phyloP scores from a whole-genome alignment of 306 rosid genomes.

The Sophora flavescens region DNA sequence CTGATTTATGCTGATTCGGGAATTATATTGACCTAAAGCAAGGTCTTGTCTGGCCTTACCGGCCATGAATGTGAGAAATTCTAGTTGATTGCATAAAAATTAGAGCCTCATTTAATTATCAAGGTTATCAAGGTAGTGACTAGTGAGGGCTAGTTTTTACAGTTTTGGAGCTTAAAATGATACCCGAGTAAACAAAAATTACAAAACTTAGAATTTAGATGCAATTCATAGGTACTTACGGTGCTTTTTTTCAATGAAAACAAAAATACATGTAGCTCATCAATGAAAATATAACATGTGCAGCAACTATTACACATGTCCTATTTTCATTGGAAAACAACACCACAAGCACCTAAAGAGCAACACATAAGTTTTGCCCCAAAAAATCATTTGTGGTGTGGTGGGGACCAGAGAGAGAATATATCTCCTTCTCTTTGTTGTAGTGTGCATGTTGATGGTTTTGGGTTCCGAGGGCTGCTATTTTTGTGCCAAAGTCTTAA shows the following conservation, averaged over 20 bases:
- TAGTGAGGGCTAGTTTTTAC: slow-evolving; percentile 10
- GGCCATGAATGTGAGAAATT: slow-evolving; percentile 4
- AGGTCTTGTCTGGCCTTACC: no score
- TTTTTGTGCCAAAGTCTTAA: slow-evolving; percentile 33
- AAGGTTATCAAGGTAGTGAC: slow-evolving; percentile 2
- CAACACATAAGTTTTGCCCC: no score
- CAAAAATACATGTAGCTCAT: no score
- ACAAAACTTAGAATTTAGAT: no score
- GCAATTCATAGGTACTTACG: no score
- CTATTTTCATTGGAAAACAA: no score
- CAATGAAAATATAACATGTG: no score
- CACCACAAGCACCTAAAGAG: no score
- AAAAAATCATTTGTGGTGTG: background rate
- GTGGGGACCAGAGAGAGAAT: background rate
- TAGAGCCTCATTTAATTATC: background rate
- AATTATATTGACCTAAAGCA: background rate
- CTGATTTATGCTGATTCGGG: slow-evolving; percentile 23
- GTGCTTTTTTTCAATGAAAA: no score
- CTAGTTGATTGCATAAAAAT: slow-evolving; percentile 16
- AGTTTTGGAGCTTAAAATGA: slow-evolving; percentile 20
- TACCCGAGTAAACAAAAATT: background rate
- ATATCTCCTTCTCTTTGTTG: slow-evolving; percentile 2
- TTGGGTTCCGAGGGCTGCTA: slow-evolving; percentile 37
- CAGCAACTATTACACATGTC: no score
- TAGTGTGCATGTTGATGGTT: slow-evolving; percentile 9